Evolutionary conservation across 768 basidiomycete species (phyloP).

Genomic region (Suillus decipiens): DNA sequence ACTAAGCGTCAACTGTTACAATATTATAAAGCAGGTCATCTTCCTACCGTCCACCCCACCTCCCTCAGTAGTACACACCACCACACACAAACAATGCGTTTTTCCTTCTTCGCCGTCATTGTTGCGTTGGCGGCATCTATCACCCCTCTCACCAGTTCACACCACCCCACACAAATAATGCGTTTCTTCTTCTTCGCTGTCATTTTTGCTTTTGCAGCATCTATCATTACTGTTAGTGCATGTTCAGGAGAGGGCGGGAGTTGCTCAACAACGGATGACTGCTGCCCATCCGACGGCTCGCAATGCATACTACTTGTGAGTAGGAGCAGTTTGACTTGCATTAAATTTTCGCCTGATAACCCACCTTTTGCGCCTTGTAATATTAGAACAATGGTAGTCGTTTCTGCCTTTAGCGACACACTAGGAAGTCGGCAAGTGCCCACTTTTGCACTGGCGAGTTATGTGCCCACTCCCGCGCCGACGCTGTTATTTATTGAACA

Average conservation of each 20-base stretch:
- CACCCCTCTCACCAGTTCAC: neutral
- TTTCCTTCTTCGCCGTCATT: neutral
- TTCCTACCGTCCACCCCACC: no score
- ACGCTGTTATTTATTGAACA: neutral
- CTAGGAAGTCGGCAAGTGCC: neutral
- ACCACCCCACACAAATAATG: neutral
- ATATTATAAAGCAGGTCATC: no score
- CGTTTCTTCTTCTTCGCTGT: neutral
- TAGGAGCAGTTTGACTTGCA: no score
- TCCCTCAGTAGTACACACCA: no score
- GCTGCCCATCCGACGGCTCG: neutral
- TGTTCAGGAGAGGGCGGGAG: neutral
- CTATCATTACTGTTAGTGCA: neutral
- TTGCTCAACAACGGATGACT: neutral
- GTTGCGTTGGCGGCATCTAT: neutral
- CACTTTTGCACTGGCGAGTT: neutral
- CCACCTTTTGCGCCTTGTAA: no score
- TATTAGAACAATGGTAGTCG: no score
- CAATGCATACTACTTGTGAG: no score
- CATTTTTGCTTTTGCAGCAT: neutral
- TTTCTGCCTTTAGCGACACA: neutral
- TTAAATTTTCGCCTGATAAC: no score
- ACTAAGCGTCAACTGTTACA: no score
- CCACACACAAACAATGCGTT: no score
- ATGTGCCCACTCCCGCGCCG: neutral